A percentile compares a stretch with the other conserved stretches of the same genome.
These are phyloP conservation scores for Saprolegnia diclina DNA, from an alignment of 352 stramenopile genomes.

Conservation along the genomic window DNA sequence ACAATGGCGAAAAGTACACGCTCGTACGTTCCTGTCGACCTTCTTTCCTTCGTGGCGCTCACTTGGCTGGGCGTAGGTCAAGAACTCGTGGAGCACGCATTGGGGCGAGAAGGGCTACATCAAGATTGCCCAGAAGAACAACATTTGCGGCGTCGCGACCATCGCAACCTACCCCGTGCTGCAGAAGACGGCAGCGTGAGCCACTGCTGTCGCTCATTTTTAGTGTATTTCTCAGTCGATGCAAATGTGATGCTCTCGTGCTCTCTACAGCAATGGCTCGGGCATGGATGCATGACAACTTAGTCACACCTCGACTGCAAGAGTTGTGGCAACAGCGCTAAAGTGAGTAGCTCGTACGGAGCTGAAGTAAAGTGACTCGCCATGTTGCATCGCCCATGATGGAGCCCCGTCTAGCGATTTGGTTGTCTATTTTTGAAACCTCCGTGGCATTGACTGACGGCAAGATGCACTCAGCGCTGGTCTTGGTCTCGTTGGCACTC, in stretches of 20 bases:
- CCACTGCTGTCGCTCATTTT: neutral
- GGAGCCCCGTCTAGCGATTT: too few relatives aligned
- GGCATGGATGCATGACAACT: too few relatives aligned
- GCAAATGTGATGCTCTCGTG: neutral
- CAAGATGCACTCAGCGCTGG: too few relatives aligned
- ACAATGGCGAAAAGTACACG: constrained; percentile 89
- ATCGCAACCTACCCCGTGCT: constrained; percentile 78
- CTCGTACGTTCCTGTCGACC: constrained; percentile 35
- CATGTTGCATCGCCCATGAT: too few relatives aligned
- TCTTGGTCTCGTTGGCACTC: too few relatives aligned
- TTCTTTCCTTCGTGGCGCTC: neutral
- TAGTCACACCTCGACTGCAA: too few relatives aligned
- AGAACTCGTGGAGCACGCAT: constrained; percentile 92
- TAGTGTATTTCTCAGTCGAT: neutral
- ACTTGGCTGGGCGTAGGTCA: constrained; percentile 38
- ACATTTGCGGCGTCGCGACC: constrained; percentile 94
- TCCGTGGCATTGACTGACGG: too few relatives aligned
- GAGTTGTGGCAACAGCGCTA: too few relatives aligned
- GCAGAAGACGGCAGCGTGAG: constrained; percentile 27
- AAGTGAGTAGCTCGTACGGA: too few relatives aligned
- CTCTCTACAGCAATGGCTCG: neutral
- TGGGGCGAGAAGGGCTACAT: constrained; percentile 93
- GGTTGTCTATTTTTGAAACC: too few relatives aligned
- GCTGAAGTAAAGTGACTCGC: too few relatives aligned
- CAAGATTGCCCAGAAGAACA: constrained; percentile 88